Conservation (phyloP, 106 monocot species). For the Acanthochlamys bracteata region DNA sequence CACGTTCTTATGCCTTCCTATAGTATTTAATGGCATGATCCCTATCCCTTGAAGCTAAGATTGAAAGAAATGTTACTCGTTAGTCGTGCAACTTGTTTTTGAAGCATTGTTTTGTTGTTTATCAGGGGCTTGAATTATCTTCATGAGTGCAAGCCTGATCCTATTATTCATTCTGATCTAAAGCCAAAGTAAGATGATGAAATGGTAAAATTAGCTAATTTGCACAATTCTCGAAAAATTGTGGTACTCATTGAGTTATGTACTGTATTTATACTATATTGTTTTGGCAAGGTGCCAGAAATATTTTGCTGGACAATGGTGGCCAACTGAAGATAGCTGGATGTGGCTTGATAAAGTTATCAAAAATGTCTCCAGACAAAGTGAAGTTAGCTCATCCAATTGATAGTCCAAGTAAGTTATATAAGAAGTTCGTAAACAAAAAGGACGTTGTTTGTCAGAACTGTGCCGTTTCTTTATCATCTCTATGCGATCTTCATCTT, state of each 20-base stretch:
- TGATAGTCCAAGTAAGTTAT: constrained; percentile 45
- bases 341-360: constrained; percentile 76
- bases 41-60: too few species aligned
- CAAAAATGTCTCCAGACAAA: constrained; percentile 65
- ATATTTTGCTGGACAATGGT: constrained; percentile 85
- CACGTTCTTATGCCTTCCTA: too few species aligned
- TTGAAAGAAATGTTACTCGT: too few species aligned
- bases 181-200: constrained; percentile 66
- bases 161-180: constrained; percentile 63
- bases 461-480: too few species aligned
- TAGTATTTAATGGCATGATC: too few species aligned
- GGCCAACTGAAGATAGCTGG: constrained; percentile 76
- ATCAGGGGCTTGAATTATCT: constrained; percentile 84
- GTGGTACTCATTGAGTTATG: constrained; percentile 13
- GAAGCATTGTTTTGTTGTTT: too few species aligned
- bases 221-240: background rate
- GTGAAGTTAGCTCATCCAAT: constrained; percentile 42
- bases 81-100: too few species aligned
- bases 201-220: constrained; percentile 12
- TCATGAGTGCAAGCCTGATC: constrained; percentile 78
- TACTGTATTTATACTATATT: constrained; percentile 46
- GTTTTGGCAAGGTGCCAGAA: constrained; percentile 90
- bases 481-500: too few species aligned
- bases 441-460: too few species aligned
- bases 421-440: background rate